A percentile compares a stretch with the other conserved stretches of the same genome.
These are phyloP conservation scores for Torulaspora gathmanii DNA, from an alignment of 805 yeast species.

Conservation along the genomic window DNA sequence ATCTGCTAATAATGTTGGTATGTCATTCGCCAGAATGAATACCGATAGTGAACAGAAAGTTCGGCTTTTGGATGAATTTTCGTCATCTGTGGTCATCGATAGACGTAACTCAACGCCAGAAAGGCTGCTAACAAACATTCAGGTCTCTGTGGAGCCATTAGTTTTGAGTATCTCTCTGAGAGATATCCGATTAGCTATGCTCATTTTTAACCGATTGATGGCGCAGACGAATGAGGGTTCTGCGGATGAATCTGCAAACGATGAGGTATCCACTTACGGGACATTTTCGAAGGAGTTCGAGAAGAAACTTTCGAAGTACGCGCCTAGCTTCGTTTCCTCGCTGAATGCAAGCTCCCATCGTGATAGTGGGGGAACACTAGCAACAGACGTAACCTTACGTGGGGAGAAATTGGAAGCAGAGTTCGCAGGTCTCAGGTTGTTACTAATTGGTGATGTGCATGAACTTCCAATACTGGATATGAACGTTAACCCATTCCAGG, in stretches of 20 bases:
- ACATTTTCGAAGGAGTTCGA: constrained; percentile 61
- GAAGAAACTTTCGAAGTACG: constrained; percentile 55
- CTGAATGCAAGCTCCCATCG: constrained; percentile 40
- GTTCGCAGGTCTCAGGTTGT: constrained; percentile 72
- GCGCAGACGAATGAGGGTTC: constrained; percentile 39
- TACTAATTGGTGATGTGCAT: constrained; percentile 83
- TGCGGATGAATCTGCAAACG: constrained; percentile 13
- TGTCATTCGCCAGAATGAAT: constrained; percentile 79
- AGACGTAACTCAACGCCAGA: constrained; percentile 58
- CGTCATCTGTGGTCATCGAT: constrained; percentile 70
- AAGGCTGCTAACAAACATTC: constrained; percentile 57
- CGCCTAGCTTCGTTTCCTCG: constrained; percentile 52
- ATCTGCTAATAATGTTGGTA: constrained; percentile 73
- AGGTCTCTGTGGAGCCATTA: constrained; percentile 72
- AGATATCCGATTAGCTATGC: constrained; percentile 76
- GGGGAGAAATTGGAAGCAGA: constrained; percentile 65
- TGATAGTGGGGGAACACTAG: constrained; percentile 16
- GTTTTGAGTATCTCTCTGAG: constrained; percentile 76
- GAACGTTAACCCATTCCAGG: constrained; percentile 62
- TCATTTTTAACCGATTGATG: constrained; percentile 68
- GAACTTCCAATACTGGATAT: constrained; percentile 84
- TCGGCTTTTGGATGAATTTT: constrained; percentile 83
- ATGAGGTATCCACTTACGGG: constrained; percentile 28
- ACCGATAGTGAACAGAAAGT: constrained; percentile 55
- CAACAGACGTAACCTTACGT: constrained; percentile 45